Conservation (phyloP, 176 grass and related monocot genomes). For the Oryza coarctata region DNA sequence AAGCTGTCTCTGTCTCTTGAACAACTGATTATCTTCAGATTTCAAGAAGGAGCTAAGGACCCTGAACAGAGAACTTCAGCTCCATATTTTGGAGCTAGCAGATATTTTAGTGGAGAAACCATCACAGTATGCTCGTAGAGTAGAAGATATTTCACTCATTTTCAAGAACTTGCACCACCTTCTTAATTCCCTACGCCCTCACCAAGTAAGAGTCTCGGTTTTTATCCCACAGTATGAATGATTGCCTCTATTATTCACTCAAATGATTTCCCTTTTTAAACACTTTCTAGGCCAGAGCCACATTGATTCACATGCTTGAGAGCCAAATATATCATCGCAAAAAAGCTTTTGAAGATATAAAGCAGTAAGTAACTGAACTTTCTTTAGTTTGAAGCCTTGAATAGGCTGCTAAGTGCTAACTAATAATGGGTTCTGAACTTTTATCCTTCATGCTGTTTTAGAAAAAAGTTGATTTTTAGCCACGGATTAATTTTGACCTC, state of each 20-base stretch:
- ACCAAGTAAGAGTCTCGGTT: slow-evolving; percentile 57
- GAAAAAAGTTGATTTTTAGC: too few species aligned
- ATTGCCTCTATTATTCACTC: not conserved
- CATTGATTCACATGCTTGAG: slow-evolving; percentile 91
- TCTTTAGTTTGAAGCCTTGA: not conserved
- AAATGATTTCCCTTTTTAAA: not conserved
- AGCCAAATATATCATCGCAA: slow-evolving; percentile 75
- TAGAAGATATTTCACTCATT: slow-evolving; percentile 92
- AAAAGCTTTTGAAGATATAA: slow-evolving; percentile 89
- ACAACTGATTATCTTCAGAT: slow-evolving; percentile 49
- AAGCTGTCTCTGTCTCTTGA: not conserved
- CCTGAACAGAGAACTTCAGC: slow-evolving; percentile 91
- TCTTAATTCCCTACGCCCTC: slow-evolving; percentile 81
- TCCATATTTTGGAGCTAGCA: slow-evolving; percentile 94
- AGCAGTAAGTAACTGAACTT: slow-evolving; percentile 51
- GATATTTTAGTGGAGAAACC: slow-evolving; percentile 90
- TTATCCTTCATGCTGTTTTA: not conserved
- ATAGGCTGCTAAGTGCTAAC: not conserved
- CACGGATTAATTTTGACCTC: not conserved
- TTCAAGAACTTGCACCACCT: slow-evolving; percentile 89
- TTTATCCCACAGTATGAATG: not conserved
- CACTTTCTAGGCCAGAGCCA: slow-evolving; percentile 75
- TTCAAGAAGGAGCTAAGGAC: slow-evolving; percentile 88
- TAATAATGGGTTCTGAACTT: not conserved
- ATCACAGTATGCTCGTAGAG: slow-evolving; percentile 85